A percentile compares a stretch with the other conserved stretches of the same genome.
Evolutionary conservation across 1,284 basidiomycete genomes (phyloP).

Genomic region (Termitomyces sp.): DNA sequence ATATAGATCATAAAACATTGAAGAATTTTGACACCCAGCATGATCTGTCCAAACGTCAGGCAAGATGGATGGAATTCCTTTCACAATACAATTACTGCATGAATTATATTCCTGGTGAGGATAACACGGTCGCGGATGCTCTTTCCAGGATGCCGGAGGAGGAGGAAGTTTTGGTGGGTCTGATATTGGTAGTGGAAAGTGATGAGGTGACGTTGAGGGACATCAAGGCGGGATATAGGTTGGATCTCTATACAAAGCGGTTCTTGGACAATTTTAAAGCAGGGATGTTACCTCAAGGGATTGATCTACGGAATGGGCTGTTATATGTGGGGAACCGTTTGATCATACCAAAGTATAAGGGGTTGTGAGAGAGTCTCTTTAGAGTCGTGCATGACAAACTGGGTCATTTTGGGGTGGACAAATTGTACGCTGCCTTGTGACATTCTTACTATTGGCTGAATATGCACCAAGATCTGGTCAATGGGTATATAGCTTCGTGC

Average conservation of each 20-base stretch:
- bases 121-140: not conserved
- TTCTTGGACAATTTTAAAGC: not conserved
- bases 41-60: not conserved
- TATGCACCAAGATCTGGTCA: too few relatives aligned
- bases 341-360: not conserved
- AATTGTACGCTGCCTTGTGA: too few relatives aligned
- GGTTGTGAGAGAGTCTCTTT: not conserved
- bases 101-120: not conserved
- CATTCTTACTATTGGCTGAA: too few relatives aligned
- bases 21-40: slow-evolving; percentile 1
- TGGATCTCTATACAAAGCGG: not conserved
- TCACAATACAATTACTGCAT: not conserved
- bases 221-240: not conserved
- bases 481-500: too few relatives aligned
- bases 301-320: not conserved
- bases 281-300: not conserved
- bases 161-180: not conserved
- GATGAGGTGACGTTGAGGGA: not conserved
- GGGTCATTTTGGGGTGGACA: too few relatives aligned
- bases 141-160: not conserved
- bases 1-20: not conserved
- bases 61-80: slow-evolving; percentile 4
- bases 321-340: not conserved
- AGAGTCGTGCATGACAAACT: not conserved
- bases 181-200: not conserved